Evolutionary conservation across 83 land plant species (phyloP).

Genomic region (Diphasiastrum complanatum): DNA sequence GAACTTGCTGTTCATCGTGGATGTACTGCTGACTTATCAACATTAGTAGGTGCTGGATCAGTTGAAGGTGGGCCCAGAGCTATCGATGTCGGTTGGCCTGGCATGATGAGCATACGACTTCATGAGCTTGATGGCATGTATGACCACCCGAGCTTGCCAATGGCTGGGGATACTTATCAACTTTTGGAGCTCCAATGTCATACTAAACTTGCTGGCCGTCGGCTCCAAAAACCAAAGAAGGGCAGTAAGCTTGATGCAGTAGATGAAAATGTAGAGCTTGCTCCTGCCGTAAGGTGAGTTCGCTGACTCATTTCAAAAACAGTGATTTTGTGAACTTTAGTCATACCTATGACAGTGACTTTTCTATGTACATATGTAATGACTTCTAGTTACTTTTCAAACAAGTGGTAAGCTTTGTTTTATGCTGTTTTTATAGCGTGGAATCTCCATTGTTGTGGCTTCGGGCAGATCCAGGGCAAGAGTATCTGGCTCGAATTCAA

Average conservation of each 20-base stretch:
- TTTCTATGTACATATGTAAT: too few relatives aligned
- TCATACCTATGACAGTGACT: not conserved
- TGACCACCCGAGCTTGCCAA: constrained; percentile 90
- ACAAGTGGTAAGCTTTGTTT: too few relatives aligned
- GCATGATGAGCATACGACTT: constrained; percentile 93
- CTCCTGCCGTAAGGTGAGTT: constrained; percentile 41
- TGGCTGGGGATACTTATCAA: constrained; percentile 90
- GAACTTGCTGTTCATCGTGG: constrained; percentile 78
- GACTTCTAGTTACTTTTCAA: not conserved
- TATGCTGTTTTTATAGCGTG: constrained; percentile 38
- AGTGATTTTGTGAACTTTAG: not conserved
- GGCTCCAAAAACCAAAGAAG: constrained; percentile 79
- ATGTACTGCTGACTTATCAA: constrained; percentile 43
- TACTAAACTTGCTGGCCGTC: constrained; percentile 79
- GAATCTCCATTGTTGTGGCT: constrained; percentile 95
- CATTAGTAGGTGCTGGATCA: constrained; percentile 19
- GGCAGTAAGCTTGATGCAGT: constrained; percentile 72
- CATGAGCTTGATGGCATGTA: constrained; percentile 93
- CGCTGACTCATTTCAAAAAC: constrained; percentile 23
- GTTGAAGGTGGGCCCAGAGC: constrained; percentile 37
- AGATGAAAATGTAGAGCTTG: constrained; percentile 68
- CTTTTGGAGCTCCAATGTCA: constrained; percentile 87
- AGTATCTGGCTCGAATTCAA: constrained; percentile 83
- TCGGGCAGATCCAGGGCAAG: constrained; percentile 96
- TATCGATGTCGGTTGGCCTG: constrained; percentile 89